phyloP scores from a whole-genome alignment of 305 asterid genomes.

The Fraxinus nigra region DNA sequence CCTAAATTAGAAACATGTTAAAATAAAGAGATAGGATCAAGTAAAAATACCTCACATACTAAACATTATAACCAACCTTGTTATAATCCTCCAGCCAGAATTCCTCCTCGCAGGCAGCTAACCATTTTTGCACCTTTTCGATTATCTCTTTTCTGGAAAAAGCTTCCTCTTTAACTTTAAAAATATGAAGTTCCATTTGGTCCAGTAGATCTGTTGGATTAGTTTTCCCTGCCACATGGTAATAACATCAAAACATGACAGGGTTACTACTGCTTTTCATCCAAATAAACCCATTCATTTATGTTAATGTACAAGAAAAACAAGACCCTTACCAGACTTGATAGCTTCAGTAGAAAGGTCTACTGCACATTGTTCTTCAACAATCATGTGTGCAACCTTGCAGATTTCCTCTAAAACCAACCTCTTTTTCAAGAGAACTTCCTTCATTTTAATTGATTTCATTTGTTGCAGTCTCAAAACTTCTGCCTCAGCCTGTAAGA shows the following conservation, averaged over 20 bases:
- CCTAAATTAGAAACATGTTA: conserved; percentile 41
- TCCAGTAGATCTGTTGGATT: conserved; percentile 65
- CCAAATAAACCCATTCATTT: neutral
- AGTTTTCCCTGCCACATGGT: conserved; percentile 50
- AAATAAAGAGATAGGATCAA: neutral
- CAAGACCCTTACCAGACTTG: conserved; percentile 57
- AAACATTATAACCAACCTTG: conserved; percentile 54
- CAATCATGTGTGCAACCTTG: conserved; percentile 63
- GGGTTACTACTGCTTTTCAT: neutral
- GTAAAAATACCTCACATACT: conserved; percentile 6
- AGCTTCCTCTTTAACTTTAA: conserved; percentile 72
- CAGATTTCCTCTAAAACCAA: conserved; percentile 66
- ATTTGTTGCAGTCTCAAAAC: conserved; percentile 65
- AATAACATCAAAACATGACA: conserved; percentile 11
- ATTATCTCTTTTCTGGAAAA: conserved; percentile 78
- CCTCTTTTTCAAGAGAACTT: conserved; percentile 71
- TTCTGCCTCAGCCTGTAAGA: conserved; percentile 75
- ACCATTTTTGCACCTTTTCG: conserved; percentile 89
- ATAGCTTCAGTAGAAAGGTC: conserved; percentile 55
- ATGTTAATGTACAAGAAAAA: neutral
- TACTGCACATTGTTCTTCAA: conserved; percentile 45
- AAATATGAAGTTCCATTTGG: conserved; percentile 62
- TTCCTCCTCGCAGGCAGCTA: conserved; percentile 83
- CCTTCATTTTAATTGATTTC: conserved; percentile 75
- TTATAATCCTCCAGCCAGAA: conserved; percentile 93